phyloP scores from a whole-genome alignment of 208 protist species.

The Trypanosomatidae sp. region DNA sequence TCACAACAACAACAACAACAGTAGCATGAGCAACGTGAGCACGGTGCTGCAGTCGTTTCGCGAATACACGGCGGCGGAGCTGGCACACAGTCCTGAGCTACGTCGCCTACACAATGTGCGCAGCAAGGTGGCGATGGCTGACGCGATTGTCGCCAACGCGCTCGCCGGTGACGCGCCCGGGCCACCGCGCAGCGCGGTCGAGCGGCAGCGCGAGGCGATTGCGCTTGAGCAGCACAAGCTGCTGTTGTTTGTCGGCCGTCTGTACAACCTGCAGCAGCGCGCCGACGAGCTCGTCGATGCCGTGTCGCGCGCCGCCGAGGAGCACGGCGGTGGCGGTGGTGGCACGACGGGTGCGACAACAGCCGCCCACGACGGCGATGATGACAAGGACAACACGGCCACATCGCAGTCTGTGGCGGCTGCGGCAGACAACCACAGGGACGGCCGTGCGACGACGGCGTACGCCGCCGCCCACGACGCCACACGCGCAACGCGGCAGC shows the following conservation, averaged over 20 bases:
- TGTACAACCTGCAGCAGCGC: conserved; percentile 38
- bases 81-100: conserved; percentile 8
- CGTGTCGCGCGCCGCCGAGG: too few species aligned
- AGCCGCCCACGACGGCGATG: too few species aligned
- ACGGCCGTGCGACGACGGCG: too few species aligned
- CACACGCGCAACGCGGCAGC: too few species aligned
- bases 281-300: conserved; percentile 16
- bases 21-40: conserved; percentile 1
- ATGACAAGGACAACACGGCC: too few species aligned
- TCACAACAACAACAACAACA: conserved; percentile 4
- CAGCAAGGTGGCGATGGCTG: conserved; percentile 14
- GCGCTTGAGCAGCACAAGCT: conserved; percentile 51
- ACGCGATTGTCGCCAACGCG: conserved; percentile 7
- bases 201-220: conserved; percentile 31
- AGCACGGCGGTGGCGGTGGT: too few species aligned
- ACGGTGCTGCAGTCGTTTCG: neutral
- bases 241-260: conserved; percentile 59
- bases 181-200: conserved; percentile 14
- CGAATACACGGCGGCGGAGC: conserved; percentile 10
- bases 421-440: too few species aligned
- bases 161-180: neutral
- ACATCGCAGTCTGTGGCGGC: too few species aligned
- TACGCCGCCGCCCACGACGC: too few species aligned
- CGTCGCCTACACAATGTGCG: conserved; percentile 11
- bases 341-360: too few species aligned